Evolutionary conservation across 768 basidiomycete species (phyloP).

Genomic region (Tricholoma terreum): DNA sequence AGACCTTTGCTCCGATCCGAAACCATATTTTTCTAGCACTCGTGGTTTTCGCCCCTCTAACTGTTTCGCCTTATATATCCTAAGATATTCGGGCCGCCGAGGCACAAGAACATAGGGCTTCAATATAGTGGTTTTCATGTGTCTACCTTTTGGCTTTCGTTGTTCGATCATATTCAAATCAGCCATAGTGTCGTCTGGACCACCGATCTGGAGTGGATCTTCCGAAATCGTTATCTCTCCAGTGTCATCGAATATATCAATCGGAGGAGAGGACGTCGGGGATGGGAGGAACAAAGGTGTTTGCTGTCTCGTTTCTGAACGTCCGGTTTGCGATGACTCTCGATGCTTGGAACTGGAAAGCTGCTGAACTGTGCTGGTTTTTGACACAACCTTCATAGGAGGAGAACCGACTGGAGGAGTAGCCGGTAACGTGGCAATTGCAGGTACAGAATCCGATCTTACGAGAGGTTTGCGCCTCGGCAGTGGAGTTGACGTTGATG

Average conservation of each 20-base stretch:
- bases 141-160: neutral
- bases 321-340: neutral
- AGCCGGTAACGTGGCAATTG: neutral
- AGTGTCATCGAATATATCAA: neutral
- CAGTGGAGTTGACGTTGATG: neutral
- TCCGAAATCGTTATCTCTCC: neutral
- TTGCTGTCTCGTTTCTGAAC: constrained; percentile 14
- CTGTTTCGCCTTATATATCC: constrained; percentile 7
- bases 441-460: neutral
- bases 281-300: constrained; percentile 51
- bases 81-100: constrained; percentile 27
- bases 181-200: neutral
- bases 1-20: neutral
- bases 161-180: neutral
- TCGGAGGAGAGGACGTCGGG: constrained; percentile 32
- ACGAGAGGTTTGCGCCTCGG: neutral
- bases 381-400: neutral
- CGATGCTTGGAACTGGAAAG: neutral
- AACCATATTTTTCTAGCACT: neutral
- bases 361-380: neutral
- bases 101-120: constrained; percentile 31
- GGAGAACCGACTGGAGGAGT: neutral
- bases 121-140: neutral
- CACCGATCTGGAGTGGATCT: neutral
- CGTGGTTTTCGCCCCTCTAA: constrained; percentile 1